phyloP scores from a whole-genome alignment of 1,284 basidiomycete species.

The Ceratobasidium sp. region DNA sequence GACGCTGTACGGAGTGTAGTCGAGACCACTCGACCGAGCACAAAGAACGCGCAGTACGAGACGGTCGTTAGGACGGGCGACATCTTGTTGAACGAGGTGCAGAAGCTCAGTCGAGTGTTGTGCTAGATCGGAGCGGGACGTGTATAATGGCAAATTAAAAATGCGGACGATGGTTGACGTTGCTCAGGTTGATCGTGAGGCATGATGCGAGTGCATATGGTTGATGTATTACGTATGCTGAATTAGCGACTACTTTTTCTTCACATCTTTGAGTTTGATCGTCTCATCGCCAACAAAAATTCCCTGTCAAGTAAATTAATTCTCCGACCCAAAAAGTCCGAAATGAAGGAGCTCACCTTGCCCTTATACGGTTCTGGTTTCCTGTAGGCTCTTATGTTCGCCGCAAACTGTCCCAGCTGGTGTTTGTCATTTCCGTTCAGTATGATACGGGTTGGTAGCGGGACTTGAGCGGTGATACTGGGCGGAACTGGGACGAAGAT shows the following conservation, averaged over 20 bases:
- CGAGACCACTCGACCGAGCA: conserved; percentile 89
- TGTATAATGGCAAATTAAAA: background rate
- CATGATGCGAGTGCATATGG: too few relatives aligned
- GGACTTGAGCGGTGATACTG: conserved; percentile 81
- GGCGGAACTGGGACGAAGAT: conserved; percentile 86
- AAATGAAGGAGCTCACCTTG: conserved; percentile 71
- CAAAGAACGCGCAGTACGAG: conserved; percentile 92
- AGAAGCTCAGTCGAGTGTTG: conserved; percentile 79
- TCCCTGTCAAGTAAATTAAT: conserved; percentile 66
- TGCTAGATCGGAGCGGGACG: conserved; percentile 60
- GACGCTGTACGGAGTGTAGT: conserved; percentile 95
- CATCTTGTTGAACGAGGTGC: conserved; percentile 83
- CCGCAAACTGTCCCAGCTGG: conserved; percentile 87
- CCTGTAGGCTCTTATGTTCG: conserved; percentile 84
- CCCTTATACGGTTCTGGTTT: conserved; percentile 98
- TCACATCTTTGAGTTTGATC: conserved; percentile 89
- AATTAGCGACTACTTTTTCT: conserved; percentile 83
- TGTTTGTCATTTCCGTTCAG: conserved; percentile 80
- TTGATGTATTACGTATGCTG: too few relatives aligned
- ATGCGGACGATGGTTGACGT: background rate
- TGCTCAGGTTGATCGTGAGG: too few relatives aligned
- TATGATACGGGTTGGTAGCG: conserved; percentile 76
- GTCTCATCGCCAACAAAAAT: conserved; percentile 92
- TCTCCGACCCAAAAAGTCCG: conserved; percentile 2
- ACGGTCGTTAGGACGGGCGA: conserved; percentile 91